A percentile compares a stretch with the other conserved stretches of the same genome.
These are phyloP conservation scores for Atalantia buxifolia DNA, from an alignment of 345 rosid species.

Conservation along the genomic window DNA sequence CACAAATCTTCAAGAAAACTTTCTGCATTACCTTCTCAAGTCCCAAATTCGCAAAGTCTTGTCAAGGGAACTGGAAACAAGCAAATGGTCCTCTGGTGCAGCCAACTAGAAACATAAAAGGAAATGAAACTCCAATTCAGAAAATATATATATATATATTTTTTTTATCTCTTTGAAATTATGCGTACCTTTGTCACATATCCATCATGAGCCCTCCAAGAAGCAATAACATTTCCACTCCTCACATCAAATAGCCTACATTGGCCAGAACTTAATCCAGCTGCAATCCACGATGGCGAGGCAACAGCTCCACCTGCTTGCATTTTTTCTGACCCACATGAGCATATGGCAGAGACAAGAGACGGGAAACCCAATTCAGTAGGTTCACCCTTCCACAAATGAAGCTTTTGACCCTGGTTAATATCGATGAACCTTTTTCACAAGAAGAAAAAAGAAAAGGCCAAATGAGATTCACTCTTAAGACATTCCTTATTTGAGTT, in stretches of 20 bases:
- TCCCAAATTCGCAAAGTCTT: slow-evolving; percentile 80
- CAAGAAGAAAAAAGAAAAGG: neutral
- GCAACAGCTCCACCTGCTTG: slow-evolving; percentile 42
- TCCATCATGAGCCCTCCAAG: slow-evolving; percentile 93
- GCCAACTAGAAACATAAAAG: slow-evolving; percentile 54
- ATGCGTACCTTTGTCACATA: slow-evolving; percentile 70
- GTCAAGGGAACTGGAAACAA: slow-evolving; percentile 93
- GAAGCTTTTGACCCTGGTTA: slow-evolving; percentile 70
- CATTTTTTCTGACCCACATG: slow-evolving; percentile 57
- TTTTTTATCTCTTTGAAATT: neutral
- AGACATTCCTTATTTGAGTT: slow-evolving; percentile 4
- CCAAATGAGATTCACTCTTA: slow-evolving; percentile 11
- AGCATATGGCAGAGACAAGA: slow-evolving; percentile 80
- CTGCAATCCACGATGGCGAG: slow-evolving; percentile 75
- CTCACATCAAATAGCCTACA: slow-evolving; percentile 78
- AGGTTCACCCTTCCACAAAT: slow-evolving; percentile 78
- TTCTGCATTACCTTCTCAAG: slow-evolving; percentile 57
- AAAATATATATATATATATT: neutral
- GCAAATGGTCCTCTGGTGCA: slow-evolving; percentile 74
- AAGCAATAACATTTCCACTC: slow-evolving; percentile 59
- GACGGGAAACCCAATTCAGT: slow-evolving; percentile 68
- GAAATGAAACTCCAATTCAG: neutral
- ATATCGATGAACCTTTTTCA: slow-evolving; percentile 67
- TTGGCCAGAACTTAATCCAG: slow-evolving; percentile 89
- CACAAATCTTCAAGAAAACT: neutral